phyloP scores from a whole-genome alignment of 2,329 filamentous ascomycete genomes.

The Pestalotiopsis sp. region DNA sequence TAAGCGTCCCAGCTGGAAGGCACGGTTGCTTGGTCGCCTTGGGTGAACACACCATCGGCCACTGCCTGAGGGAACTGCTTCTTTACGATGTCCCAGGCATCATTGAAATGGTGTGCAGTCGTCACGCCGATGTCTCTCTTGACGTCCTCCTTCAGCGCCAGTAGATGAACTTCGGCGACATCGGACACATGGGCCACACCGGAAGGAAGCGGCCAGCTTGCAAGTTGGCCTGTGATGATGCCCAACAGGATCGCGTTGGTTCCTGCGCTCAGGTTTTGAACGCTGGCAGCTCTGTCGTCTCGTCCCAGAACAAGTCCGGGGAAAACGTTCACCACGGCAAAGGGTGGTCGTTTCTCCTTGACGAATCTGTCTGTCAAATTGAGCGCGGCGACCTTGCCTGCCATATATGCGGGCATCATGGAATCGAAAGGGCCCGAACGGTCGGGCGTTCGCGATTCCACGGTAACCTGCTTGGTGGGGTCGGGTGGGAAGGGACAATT shows the following conservation, averaged over 20 bases:
- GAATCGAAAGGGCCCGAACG: conserved; percentile 17
- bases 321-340: conserved; percentile 14
- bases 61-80: conserved; percentile 17
- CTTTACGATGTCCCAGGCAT: conserved; percentile 13
- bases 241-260: conserved; percentile 4
- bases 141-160: neutral
- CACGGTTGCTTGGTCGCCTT: conserved; percentile 9
- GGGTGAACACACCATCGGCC: conserved; percentile 14
- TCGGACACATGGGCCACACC: neutral
- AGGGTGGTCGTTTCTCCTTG: conserved; percentile 9
- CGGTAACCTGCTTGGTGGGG: conserved; percentile 4
- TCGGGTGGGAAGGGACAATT: conserved; percentile 17
- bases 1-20: neutral
- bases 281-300: conserved; percentile 7
- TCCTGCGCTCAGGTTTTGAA: neutral
- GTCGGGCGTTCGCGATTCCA: conserved; percentile 14
- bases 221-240: neutral
- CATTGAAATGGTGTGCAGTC: conserved; percentile 15
- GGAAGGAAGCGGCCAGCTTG: neutral
- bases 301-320: conserved; percentile 18
- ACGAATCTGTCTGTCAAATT: conserved; percentile 17
- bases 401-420: conserved; percentile 15
- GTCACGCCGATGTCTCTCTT: neutral
- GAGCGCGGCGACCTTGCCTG: conserved; percentile 16
- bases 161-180: neutral